Evolutionary conservation across 1,284 basidiomycete genomes (phyloP).

Genomic region (Malassezia globosa): DNA sequence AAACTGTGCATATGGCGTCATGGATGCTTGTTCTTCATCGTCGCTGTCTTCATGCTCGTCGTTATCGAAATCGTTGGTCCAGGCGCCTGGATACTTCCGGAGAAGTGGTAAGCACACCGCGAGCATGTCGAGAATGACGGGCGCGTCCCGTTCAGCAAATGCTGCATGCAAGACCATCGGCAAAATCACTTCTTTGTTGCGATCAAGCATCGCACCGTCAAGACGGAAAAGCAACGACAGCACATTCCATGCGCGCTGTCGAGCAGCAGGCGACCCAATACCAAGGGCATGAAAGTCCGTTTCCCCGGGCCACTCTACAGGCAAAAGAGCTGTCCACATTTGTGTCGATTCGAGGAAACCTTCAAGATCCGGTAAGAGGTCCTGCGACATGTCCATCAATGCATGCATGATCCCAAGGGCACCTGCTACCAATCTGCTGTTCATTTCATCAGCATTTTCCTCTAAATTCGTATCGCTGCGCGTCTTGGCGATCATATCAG

Average conservation of each 20-base stretch:
- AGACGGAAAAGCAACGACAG: conserved; percentile 18
- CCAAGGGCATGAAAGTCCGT: conserved; percentile 21
- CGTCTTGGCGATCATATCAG: conserved; percentile 39
- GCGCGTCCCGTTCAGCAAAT: conserved; percentile 36
- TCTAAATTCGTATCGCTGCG: conserved; percentile 43
- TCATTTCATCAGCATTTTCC: conserved; percentile 34
- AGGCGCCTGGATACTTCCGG: conserved; percentile 30
- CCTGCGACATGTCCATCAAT: conserved; percentile 16
- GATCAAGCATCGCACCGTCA: conserved; percentile 17
- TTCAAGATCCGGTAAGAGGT: conserved; percentile 22
- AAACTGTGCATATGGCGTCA: conserved; percentile 49
- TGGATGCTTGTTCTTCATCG: conserved; percentile 10
- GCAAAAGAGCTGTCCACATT: conserved; percentile 27
- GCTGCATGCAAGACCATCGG: conserved; percentile 28
- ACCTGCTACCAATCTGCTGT: conserved; percentile 37
- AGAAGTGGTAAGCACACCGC: conserved; percentile 35
- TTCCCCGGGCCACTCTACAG: not conserved
- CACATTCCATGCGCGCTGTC: conserved; percentile 31
- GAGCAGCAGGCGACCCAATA: conserved; percentile 24
- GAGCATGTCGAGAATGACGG: conserved; percentile 26
- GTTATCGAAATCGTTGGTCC: conserved; percentile 28
- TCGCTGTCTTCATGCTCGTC: conserved; percentile 18
- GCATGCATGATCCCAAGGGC: conserved; percentile 29
- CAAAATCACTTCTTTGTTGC: conserved; percentile 20
- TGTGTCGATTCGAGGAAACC: conserved; percentile 15